Evolutionary conservation across 352 stramenopile species (phyloP), one percentile per base, ranked within the genome.

Genomic region (Elongisporangium anandrum): DNA sequence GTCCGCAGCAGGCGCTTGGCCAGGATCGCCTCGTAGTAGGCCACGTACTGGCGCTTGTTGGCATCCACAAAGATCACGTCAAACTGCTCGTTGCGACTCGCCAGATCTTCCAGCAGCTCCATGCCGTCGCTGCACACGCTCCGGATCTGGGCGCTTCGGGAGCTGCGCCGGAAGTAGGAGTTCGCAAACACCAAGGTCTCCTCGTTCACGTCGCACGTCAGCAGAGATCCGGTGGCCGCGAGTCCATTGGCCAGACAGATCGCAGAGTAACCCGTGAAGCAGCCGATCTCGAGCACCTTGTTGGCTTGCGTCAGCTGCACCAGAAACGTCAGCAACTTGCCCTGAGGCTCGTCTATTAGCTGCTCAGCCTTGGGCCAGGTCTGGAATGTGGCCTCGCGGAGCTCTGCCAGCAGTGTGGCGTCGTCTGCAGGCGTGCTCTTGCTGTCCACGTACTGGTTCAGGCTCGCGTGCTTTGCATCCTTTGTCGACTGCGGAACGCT

Each of bases 31-130:
- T 98, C 85, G 56, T 94, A 93, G 64, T 97, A 97, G 3, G 87
- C 75, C 20, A 82, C 76, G 39, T 98, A 87, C 26, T 95, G 78
- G 21, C 86, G 89, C 67, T 98, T 98, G 69, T 97, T 96, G 38
- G 91, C 91, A 70, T 98, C 94, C 3, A 98, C 71, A 73, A 98
- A 98, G n/a, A 97, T 90, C 21, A 98, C 68, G 66, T 98, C 94
- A 69, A 97, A 98, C 47, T 81, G 69, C 17, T 77, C 62, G 20
- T 38, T 10, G 8, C 45, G 50, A 3, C 13, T 41, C 9, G 56
- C 64, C 20, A 79, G 52, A 38, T 50, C 52, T 5, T 68, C 65
- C 12, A 90, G 60, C 56, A 67, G 75, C 51, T 67, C 68, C 50
- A 86, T 64, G 24, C 72, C 76, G 51, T 90, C 73, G 41, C 59